These are phyloP conservation scores for Potentilla sterilis DNA, from an alignment of 306 rosid genomes.

Conservation along the genomic window DNA sequence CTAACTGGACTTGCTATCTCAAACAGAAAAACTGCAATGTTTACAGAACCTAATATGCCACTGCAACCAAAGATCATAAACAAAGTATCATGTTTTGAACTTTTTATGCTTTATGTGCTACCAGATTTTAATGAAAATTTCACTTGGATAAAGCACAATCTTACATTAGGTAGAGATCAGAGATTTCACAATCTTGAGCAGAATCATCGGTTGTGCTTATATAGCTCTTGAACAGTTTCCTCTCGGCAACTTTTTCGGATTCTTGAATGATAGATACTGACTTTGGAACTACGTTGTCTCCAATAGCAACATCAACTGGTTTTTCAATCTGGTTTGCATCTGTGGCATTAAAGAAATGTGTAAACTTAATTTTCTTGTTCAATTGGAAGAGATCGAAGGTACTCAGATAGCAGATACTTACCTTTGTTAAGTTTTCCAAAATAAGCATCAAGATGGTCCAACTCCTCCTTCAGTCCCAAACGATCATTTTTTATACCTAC, in stretches of 20 bases:
- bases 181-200: slow-evolving; percentile 37
- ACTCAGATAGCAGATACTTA: slow-evolving; percentile 2
- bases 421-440: slow-evolving; percentile 61
- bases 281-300: slow-evolving; percentile 32
- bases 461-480: slow-evolving; percentile 36
- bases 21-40: slow-evolving; percentile 85
- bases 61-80: slow-evolving; percentile 50
- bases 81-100: slow-evolving; percentile 10
- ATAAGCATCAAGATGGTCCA: slow-evolving; percentile 64
- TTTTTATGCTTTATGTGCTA: neutral
- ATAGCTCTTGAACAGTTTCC: slow-evolving; percentile 16
- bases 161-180: slow-evolving; percentile 64
- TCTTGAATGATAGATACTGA: slow-evolving; percentile 19
- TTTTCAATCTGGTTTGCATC: slow-evolving; percentile 25
- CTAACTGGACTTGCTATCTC: slow-evolving; percentile 90
- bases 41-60: slow-evolving; percentile 63
- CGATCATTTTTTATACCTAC: slow-evolving; percentile 26
- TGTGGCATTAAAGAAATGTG: slow-evolving; percentile 18
- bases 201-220: slow-evolving; percentile 21
- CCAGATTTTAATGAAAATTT: neutral
- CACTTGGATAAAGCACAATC: slow-evolving; percentile 6
- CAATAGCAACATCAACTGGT: slow-evolving; percentile 18
- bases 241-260: slow-evolving; percentile 19
- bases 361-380: slow-evolving; percentile 3
- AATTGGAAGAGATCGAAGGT: neutral